phyloP scores from a whole-genome alignment of 495 filamentous ascomycete species.

The Cairneyella variabilis region DNA sequence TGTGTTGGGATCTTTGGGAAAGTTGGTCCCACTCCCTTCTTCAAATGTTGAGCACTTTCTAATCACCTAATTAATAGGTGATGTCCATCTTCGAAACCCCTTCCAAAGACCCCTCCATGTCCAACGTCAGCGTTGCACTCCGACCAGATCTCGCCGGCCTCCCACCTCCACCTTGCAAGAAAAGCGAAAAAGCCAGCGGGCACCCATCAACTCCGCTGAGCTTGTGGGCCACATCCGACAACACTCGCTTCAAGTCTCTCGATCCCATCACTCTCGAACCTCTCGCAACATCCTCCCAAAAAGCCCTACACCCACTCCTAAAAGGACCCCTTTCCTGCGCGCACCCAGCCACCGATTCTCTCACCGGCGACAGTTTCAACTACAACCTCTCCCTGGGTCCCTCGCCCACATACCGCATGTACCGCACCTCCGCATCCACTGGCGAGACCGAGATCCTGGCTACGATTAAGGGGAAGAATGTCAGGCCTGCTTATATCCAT shows the following conservation, averaged over 20 bases:
- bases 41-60: too few species aligned
- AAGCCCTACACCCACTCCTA: conserved; percentile 58
- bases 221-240: conserved; percentile 50
- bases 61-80: too few species aligned
- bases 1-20: conserved; percentile 67
- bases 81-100: conserved; percentile 39
- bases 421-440: conserved; percentile 52
- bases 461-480: conserved; percentile 40
- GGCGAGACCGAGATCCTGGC: conserved; percentile 69
- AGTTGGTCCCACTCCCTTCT: too few species aligned
- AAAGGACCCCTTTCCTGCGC: conserved; percentile 59
- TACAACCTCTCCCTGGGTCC: conserved; percentile 58
- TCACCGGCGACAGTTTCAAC: conserved; percentile 74
- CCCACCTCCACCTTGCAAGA: conserved; percentile 1
- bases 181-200: not conserved
- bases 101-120: conserved; percentile 21
- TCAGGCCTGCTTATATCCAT: conserved; percentile 62
- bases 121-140: conserved; percentile 59
- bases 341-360: conserved; percentile 66
- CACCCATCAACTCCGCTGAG: not conserved
- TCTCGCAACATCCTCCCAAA: conserved; percentile 53
- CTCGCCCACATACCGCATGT: conserved; percentile 58
- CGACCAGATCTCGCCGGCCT: conserved; percentile 55
- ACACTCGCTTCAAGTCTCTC: conserved; percentile 49
- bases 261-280: conserved; percentile 70